phyloP scores from a whole-genome alignment of 2,329 filamentous ascomycete species.

The Microdochium trichocladiopsis region DNA sequence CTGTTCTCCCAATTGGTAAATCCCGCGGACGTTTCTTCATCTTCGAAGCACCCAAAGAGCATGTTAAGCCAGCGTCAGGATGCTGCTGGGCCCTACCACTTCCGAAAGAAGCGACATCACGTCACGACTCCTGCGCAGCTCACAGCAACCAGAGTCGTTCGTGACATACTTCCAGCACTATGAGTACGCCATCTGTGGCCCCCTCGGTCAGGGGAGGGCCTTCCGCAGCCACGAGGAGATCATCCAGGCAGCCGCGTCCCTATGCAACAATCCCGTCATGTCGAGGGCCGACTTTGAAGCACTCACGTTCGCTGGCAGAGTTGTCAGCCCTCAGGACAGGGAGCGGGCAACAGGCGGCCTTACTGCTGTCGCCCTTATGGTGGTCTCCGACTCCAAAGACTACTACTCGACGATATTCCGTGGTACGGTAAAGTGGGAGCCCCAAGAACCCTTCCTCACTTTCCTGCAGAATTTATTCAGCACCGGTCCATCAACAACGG shows the following conservation, averaged over 20 bases:
- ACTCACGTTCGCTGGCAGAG: neutral
- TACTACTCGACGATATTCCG: neutral
- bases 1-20: neutral
- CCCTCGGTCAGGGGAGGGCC: neutral
- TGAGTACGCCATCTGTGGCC: neutral
- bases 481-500: neutral
- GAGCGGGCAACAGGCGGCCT: neutral
- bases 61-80: neutral
- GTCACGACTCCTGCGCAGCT: neutral
- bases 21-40: neutral
- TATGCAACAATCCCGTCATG: neutral
- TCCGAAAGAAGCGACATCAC: neutral
- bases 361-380: neutral
- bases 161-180: neutral
- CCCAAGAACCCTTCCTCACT: neutral
- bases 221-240: neutral
- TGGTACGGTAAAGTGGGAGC: neutral
- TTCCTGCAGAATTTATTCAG: neutral
- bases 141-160: neutral
- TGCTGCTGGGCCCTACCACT: neutral
- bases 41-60: neutral
- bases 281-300: neutral
- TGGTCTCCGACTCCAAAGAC: neutral
- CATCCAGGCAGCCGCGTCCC: neutral
- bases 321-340: neutral